These are phyloP conservation scores for Globisporangium echinulatum DNA, from an alignment of 352 stramenopile genomes.

Conservation along the genomic window DNA sequence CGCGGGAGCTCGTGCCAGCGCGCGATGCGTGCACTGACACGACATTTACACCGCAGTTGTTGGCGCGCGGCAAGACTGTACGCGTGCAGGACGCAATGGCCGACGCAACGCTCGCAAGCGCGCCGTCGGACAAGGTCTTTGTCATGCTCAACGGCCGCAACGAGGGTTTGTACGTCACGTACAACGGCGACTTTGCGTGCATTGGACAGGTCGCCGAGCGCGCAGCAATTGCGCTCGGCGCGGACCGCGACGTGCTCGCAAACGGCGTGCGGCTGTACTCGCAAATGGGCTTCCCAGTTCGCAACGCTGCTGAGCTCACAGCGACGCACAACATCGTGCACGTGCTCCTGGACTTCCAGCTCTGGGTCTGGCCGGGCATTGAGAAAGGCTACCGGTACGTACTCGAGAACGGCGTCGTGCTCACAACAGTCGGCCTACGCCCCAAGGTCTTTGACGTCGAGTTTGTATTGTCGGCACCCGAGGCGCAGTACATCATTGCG, in stretches of 20 bases:
- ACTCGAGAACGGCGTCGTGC: constrained; percentile 59
- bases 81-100: constrained; percentile 53
- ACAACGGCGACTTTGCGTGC: constrained; percentile 70
- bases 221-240: constrained; percentile 53
- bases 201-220: constrained; percentile 31
- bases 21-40: constrained; percentile 30
- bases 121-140: constrained; percentile 48
- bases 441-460: constrained; percentile 76
- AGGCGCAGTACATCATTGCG: constrained; percentile 54
- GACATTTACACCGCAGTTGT: constrained; percentile 13
- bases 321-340: constrained; percentile 60
- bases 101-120: constrained; percentile 12
- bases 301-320: constrained; percentile 34
- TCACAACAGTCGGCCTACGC: constrained; percentile 59
- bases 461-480: constrained; percentile 50
- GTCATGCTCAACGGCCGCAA: constrained; percentile 84
- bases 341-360: constrained; percentile 75
- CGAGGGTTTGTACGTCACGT: constrained; percentile 71
- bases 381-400: constrained; percentile 67
- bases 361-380: constrained; percentile 78
- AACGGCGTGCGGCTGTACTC: constrained; percentile 73
- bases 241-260: constrained; percentile 51
- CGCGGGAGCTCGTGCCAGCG: constrained; percentile 28
- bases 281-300: constrained; percentile 59
- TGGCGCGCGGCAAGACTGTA: constrained; percentile 29